Percentiles rank a stretch among this genome's conserved stretches.
These are phyloP conservation scores for Artemisia tridentata DNA, from an alignment of 129 eudicot genomes.

Conservation along the genomic window DNA sequence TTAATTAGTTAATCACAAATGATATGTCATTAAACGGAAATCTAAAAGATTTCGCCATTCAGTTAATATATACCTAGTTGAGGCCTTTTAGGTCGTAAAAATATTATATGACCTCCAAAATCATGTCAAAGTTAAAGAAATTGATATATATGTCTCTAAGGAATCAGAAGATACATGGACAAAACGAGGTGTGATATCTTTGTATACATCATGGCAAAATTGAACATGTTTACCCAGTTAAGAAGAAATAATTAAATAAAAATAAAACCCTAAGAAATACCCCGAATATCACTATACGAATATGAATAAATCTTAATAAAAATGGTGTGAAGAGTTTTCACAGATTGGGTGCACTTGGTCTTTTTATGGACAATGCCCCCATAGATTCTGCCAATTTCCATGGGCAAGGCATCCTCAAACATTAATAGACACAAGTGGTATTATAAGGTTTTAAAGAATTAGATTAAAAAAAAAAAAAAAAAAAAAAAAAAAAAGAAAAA, in stretches of 20 bases:
- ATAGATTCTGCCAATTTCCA: constrained; percentile 39
- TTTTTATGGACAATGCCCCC: constrained; percentile 19
- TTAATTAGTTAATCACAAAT: too few relatives aligned
- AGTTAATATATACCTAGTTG: too few relatives aligned
- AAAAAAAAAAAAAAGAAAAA: too few relatives aligned
- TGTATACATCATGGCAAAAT: constrained; percentile 10
- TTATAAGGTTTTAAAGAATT: too few relatives aligned
- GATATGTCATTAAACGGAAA: too few relatives aligned
- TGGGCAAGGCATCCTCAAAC: constrained; percentile 23
- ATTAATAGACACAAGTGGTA: neutral
- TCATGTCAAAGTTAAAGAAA: too few relatives aligned
- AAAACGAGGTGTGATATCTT: constrained; percentile 33
- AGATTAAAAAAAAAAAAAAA: too few relatives aligned
- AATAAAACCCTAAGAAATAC: neutral
- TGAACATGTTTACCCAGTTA: constrained; percentile 8
- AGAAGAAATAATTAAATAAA: neutral
- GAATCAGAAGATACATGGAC: constrained; percentile 25
- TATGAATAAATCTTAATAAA: neutral
- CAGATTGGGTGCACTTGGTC: constrained; percentile 40
- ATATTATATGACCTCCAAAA: too few relatives aligned
- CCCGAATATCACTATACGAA: too few relatives aligned
- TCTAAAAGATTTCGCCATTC: too few relatives aligned
- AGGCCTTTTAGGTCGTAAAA: too few relatives aligned
- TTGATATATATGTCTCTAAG: neutral
- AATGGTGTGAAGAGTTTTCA: neutral